Conservation (phyloP, 805 yeast species). For the Suhomyces sp. region DNA sequence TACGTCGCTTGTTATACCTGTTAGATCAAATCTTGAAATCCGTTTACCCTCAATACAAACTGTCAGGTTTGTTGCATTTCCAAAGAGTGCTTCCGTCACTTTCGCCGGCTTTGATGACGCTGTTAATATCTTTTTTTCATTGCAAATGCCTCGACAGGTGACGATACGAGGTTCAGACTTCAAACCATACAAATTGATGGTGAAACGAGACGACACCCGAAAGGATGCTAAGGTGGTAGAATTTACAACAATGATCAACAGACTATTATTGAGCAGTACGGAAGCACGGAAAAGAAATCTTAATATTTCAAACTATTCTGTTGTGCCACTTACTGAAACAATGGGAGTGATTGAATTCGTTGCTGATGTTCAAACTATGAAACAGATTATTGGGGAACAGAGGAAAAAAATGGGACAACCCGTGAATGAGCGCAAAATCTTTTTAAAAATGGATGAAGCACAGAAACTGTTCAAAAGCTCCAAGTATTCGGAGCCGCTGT, state of each 20-base stretch:
- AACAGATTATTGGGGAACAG: conserved; percentile 46
- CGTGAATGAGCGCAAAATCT: conserved; percentile 24
- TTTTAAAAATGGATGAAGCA: conserved; percentile 23
- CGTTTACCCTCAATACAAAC: conserved; percentile 47
- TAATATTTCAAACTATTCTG: conserved; percentile 78
- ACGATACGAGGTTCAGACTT: conserved; percentile 79
- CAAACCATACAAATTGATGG: conserved; percentile 65
- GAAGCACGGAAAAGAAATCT: conserved; percentile 75
- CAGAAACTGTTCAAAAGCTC: conserved; percentile 20
- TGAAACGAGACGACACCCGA: conserved; percentile 89
- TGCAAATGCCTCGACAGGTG: conserved; percentile 84
- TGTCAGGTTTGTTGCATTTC: conserved; percentile 43
- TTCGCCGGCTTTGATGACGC: conserved; percentile 63
- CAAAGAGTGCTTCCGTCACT: conserved; percentile 44
- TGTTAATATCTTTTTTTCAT: conserved; percentile 72
- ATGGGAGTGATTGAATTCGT: conserved; percentile 93
- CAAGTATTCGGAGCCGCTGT: conserved; percentile 14
- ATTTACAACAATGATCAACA: conserved; percentile 82
- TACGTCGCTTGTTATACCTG: conserved; percentile 67
- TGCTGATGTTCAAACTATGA: conserved; percentile 67
- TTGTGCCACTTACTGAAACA: conserved; percentile 80
- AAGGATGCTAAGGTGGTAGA: conserved; percentile 95
- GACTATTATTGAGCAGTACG: conserved; percentile 60
- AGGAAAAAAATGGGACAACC: conserved; percentile 20
- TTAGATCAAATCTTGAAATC: conserved; percentile 66